Evolutionary conservation across 2,329 filamentous ascomycete genomes (phyloP).

Genomic region (Colletotrichum tropicicola): DNA sequence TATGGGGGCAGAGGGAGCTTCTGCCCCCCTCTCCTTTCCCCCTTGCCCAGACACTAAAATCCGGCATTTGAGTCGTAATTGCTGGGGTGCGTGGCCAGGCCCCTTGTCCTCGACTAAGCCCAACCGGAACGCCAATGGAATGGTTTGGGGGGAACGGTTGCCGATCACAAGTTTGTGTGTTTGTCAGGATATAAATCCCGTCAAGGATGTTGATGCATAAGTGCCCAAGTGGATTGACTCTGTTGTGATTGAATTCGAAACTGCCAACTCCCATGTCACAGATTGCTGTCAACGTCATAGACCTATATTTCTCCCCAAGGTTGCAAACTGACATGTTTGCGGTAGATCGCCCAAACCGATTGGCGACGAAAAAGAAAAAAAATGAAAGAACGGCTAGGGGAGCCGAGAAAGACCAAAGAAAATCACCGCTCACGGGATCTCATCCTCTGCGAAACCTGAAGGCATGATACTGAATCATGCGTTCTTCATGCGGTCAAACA

Average conservation of each 20-base stretch:
- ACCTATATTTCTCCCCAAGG: neutral
- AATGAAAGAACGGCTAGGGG: neutral
- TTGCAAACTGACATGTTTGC: too few species aligned
- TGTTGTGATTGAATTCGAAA: neutral
- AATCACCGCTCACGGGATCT: neutral
- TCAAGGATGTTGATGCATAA: neutral
- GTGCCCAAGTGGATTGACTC: neutral
- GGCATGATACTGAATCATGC: neutral
- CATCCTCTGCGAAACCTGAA: neutral
- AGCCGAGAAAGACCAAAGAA: neutral
- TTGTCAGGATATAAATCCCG: neutral
- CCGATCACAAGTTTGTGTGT: neutral
- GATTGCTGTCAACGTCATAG: neutral
- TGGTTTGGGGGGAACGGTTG: neutral
- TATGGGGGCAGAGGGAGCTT: neutral
- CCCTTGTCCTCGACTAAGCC: neutral
- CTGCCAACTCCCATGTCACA: neutral
- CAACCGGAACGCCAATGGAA: neutral
- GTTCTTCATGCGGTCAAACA: slow-evolving; percentile 27
- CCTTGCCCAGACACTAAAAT: neutral
- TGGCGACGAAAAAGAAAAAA: too few species aligned
- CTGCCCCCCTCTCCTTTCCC: too few species aligned
- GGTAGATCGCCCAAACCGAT: too few species aligned
- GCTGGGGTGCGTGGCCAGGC: neutral
- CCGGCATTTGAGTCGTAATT: neutral